A percentile compares a stretch with the other conserved stretches of the same genome.
Conservation (phyloP, 2,329 filamentous ascomycete species). For the Beauveria caledonica region DNA sequence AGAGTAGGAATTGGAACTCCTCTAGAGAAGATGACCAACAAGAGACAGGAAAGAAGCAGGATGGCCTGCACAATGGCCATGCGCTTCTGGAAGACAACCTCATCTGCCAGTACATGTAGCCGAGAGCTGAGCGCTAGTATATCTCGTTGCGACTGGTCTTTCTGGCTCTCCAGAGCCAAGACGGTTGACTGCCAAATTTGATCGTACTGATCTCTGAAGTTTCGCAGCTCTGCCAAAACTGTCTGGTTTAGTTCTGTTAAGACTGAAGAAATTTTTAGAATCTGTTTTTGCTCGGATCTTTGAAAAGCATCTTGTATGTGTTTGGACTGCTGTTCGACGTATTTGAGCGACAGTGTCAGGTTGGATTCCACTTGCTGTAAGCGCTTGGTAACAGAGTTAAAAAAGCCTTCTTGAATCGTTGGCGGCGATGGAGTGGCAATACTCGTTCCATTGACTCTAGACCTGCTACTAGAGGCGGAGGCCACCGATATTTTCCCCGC, state of each 20-base stretch:
- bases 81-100: slow-evolving; percentile 77
- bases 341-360: slow-evolving; percentile 84
- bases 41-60: slow-evolving; percentile 76
- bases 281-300: slow-evolving; percentile 78
- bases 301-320: slow-evolving; percentile 81
- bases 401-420: slow-evolving; percentile 94
- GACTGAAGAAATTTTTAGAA: slow-evolving; percentile 74
- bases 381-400: slow-evolving; percentile 91
- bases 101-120: slow-evolving; percentile 85
- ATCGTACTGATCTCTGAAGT: slow-evolving; percentile 79
- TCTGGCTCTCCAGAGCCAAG: slow-evolving; percentile 80
- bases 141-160: slow-evolving; percentile 75
- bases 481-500: neutral
- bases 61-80: slow-evolving; percentile 91
- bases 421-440: slow-evolving; percentile 42
- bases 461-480: slow-evolving; percentile 17
- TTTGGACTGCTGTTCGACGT: slow-evolving; percentile 92
- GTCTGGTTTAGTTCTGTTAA: slow-evolving; percentile 80
- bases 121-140: slow-evolving; percentile 73
- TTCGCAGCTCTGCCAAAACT: slow-evolving; percentile 70
- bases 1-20: slow-evolving; percentile 33
- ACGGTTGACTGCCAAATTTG: slow-evolving; percentile 95
- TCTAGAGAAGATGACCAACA: slow-evolving; percentile 74
- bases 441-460: slow-evolving; percentile 21
- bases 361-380: slow-evolving; percentile 87